These are phyloP conservation scores for Tricholoma terreum DNA, from an alignment of 768 basidiomycete genomes.

Conservation along the genomic window DNA sequence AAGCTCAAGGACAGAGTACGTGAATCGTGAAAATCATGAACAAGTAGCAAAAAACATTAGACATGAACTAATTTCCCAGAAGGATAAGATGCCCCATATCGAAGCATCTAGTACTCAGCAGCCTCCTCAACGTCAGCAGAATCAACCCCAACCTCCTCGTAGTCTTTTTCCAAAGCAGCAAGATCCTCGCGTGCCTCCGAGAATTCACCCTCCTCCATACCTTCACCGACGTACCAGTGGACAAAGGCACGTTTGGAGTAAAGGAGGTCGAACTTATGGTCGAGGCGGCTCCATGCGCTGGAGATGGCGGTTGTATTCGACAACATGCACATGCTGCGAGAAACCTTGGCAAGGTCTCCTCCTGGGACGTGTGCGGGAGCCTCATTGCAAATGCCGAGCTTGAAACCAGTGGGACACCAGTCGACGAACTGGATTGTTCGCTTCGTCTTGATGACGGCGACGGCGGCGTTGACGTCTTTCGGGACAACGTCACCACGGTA, in stretches of 20 bases:
- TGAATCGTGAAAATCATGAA: constrained; percentile 14
- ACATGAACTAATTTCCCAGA: constrained; percentile 16
- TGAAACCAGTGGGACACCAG: constrained; percentile 98
- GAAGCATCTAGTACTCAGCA: constrained; percentile 45
- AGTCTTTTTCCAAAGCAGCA: constrained; percentile 98
- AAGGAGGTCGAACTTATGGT: constrained; percentile 98
- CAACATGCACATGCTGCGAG: constrained; percentile 95
- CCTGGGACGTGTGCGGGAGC: constrained; percentile 89
- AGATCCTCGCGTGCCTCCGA: constrained; percentile 98
- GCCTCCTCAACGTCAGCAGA: constrained; percentile 50
- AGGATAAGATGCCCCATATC: constrained; percentile 3
- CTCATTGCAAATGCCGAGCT: constrained; percentile 98
- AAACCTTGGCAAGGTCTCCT: constrained; percentile 92
- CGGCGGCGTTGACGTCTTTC: constrained; percentile 92
- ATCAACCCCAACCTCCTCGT: constrained; percentile 74
- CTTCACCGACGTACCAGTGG: constrained; percentile 98
- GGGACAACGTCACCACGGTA: constrained; percentile 97
- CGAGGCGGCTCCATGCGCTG: constrained; percentile 87
- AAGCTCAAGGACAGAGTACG: constrained; percentile 15
- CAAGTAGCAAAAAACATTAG: constrained; percentile 18
- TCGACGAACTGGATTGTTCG: constrained; percentile 97
- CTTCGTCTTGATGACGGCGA: constrained; percentile 95
- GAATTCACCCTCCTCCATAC: constrained; percentile 99
- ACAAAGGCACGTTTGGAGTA: constrained; percentile 95
- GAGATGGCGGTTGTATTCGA: constrained; percentile 94